phyloP scores from a whole-genome alignment of 768 basidiomycete genomes.

The Pisolithus orientalis region DNA sequence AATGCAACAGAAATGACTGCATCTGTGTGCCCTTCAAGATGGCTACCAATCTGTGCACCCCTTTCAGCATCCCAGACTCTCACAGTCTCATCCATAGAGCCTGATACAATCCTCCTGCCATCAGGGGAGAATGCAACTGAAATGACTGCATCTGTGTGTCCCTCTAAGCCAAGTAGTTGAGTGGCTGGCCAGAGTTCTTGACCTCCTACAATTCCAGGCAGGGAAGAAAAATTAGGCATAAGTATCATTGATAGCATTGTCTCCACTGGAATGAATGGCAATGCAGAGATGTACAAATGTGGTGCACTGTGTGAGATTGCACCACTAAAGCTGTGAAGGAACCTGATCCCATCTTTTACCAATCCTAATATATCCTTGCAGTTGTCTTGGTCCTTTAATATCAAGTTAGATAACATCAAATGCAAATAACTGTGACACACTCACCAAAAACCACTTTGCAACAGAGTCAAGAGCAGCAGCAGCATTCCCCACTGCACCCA shows the following conservation, averaged over 20 bases:
- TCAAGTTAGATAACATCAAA: neutral
- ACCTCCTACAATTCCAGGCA: neutral
- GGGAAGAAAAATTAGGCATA: too few relatives aligned
- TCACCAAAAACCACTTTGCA: neutral
- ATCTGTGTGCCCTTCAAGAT: slow-evolving; percentile 18
- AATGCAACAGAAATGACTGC: neutral
- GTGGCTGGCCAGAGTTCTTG: slow-evolving; percentile 16
- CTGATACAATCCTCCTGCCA: slow-evolving; percentile 6
- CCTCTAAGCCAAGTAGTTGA: neutral
- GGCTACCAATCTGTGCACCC: slow-evolving; percentile 5
- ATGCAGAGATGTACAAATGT: too few relatives aligned
- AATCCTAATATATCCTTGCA: neutral
- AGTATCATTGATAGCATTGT: too few relatives aligned
- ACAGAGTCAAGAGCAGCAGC: neutral
- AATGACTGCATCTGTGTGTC: too few relatives aligned
- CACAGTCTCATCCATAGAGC: neutral
- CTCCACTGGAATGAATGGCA: too few relatives aligned
- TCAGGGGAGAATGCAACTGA: slow-evolving; percentile 6
- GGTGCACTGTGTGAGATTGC: neutral
- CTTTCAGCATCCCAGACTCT: too few relatives aligned
- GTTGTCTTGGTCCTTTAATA: neutral
- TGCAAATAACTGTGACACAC: neutral
- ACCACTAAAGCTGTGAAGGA: slow-evolving; percentile 8
- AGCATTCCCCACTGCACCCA: neutral
- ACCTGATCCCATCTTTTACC: slow-evolving; percentile 4